Conservation (phyloP, 257 asterid species). For the Nicotiana noctiflora region DNA sequence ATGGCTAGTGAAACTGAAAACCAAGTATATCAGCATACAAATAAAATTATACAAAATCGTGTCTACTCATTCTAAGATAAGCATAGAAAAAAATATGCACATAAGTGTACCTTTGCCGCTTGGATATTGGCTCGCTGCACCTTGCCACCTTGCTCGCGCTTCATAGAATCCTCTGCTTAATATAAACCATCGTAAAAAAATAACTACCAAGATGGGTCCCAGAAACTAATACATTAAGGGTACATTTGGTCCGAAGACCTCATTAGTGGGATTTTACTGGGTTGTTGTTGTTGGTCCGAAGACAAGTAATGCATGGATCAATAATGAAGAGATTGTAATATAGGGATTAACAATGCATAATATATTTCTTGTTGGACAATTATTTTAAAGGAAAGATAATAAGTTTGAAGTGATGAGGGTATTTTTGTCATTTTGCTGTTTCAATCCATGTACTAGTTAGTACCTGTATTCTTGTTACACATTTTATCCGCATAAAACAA, state of each 20-base stretch:
- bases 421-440: too few species aligned
- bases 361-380: background rate
- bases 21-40: background rate
- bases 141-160: conserved; percentile 83
- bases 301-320: too few species aligned
- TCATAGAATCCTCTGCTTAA: conserved; percentile 72
- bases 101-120: conserved; percentile 70
- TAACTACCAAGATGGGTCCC: background rate
- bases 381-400: too few species aligned
- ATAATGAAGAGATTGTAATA: too few species aligned
- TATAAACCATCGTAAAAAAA: conserved; percentile 3
- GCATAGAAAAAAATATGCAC: background rate
- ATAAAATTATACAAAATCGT: background rate
- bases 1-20: background rate
- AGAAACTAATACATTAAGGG: background rate
- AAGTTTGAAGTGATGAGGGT: too few species aligned
- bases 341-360: too few species aligned
- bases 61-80: background rate
- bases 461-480: too few species aligned
- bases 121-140: conserved; percentile 89
- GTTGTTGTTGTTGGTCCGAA: too few species aligned
- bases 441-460: too few species aligned
- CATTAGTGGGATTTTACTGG: too few species aligned
- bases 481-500: too few species aligned
- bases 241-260: too few species aligned